phyloP scores from a whole-genome alignment of 1,284 basidiomycete genomes.

The Garcileccinum viscosum region DNA sequence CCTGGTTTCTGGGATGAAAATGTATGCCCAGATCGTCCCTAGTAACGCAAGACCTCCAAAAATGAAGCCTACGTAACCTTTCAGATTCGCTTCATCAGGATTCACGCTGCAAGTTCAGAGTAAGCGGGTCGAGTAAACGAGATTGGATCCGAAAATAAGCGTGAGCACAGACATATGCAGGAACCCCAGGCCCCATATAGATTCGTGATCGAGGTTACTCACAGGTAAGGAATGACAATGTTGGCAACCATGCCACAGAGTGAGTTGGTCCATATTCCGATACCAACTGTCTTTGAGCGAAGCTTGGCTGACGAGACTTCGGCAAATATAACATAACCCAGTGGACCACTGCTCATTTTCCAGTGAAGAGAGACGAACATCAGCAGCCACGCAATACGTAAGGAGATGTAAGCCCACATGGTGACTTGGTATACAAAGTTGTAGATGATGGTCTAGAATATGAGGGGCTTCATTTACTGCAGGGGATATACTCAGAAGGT shows the following conservation, averaged over 20 bases:
- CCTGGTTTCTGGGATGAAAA: constrained; percentile 37
- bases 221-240: constrained; percentile 38
- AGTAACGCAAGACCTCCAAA: constrained; percentile 34
- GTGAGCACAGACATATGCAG: neutral
- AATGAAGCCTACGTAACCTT: constrained; percentile 40
- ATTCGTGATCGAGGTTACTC: constrained; percentile 1
- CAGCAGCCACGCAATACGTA: neutral
- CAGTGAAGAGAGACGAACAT: neutral
- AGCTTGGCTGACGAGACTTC: constrained; percentile 39
- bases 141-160: neutral
- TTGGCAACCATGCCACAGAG: constrained; percentile 30
- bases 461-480: neutral
- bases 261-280: constrained; percentile 33
- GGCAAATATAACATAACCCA: constrained; percentile 37
- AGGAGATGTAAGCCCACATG: constrained; percentile 21
- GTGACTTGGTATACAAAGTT: constrained; percentile 33
- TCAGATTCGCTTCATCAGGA: constrained; percentile 33
- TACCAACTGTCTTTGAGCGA: constrained; percentile 39
- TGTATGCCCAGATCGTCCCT: constrained; percentile 31
- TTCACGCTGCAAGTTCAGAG: constrained; percentile 25
- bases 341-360: constrained; percentile 27
- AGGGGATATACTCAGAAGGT: neutral
- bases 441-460: constrained; percentile 33
- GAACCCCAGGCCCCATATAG: neutral
- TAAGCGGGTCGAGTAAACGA: neutral